Percentiles rank a stretch among this genome's conserved stretches.
Conservation (phyloP, 768 basidiomycete species). For the Hypholoma fasciculare region DNA sequence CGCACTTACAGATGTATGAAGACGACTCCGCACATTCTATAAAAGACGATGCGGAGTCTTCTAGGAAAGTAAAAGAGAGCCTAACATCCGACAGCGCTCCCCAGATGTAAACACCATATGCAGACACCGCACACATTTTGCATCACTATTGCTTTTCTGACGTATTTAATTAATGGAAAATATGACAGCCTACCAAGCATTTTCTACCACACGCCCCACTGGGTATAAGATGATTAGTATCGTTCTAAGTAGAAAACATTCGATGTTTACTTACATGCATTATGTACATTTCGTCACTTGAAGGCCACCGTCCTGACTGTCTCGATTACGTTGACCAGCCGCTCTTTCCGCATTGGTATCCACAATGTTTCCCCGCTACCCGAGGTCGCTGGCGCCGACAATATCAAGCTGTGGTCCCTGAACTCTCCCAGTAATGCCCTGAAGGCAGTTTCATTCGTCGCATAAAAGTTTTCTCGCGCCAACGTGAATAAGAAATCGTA, state of each 20-base stretch:
- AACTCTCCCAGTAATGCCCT: conserved; percentile 86
- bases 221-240: too few species aligned
- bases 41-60: conserved; percentile 11
- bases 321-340: conserved; percentile 49
- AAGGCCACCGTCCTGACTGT: conserved; percentile 6
- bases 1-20: conserved; percentile 1
- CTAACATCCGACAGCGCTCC: background rate
- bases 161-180: background rate
- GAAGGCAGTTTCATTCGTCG: conserved; percentile 84
- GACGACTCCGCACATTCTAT: conserved; percentile 4
- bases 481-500: conserved; percentile 71
- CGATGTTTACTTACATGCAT: too few species aligned
- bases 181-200: background rate
- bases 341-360: conserved; percentile 85
- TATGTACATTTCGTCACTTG: background rate
- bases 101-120: background rate
- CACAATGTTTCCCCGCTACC: conserved; percentile 69
- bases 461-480: conserved; percentile 83
- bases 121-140: conserved; percentile 1
- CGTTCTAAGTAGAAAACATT: too few species aligned
- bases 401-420: conserved; percentile 86
- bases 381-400: conserved; percentile 44
- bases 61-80: conserved; percentile 7
- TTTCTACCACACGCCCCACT: background rate
- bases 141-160: background rate